These are phyloP conservation scores for Hydnomerulius pinastri DNA, from an alignment of 768 basidiomycete species.

Conservation along the genomic window DNA sequence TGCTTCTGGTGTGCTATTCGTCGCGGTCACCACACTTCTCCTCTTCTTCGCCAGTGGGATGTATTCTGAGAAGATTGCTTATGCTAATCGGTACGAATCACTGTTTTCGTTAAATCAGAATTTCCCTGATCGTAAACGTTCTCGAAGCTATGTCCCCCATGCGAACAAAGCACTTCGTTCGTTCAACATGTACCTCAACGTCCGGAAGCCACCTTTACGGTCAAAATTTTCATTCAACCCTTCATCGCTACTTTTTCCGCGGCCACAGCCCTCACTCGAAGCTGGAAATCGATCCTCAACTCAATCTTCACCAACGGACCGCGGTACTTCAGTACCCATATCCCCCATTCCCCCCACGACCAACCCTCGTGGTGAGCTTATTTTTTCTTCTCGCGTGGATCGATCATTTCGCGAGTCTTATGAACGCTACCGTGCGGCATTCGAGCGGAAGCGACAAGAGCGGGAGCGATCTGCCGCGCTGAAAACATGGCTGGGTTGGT, in stretches of 20 bases:
- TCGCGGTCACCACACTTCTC: conserved; percentile 85
- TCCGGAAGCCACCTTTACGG: conserved; percentile 74
- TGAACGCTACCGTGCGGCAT: conserved; percentile 86
- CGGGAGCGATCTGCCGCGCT: conserved; percentile 44
- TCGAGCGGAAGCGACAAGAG: conserved; percentile 78
- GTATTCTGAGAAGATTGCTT: conserved; percentile 94
- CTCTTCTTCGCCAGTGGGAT: conserved; percentile 97
- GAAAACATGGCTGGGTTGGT: conserved; percentile 33
- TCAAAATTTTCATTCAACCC: conserved; percentile 52
- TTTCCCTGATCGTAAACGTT: conserved; percentile 15
- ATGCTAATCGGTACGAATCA: conserved; percentile 84
- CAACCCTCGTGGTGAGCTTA: conserved; percentile 94
- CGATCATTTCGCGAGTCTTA: conserved; percentile 84
- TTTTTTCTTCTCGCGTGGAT: conserved; percentile 90
- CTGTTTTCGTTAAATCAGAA: conserved; percentile 10
- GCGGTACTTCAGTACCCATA: conserved; percentile 47
- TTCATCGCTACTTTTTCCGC: conserved; percentile 40
- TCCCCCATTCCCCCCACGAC: conserved; percentile 81
- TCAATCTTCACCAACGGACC: conserved; percentile 37
- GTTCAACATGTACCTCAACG: conserved; percentile 97
- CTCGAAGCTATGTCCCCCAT: conserved; percentile 87
- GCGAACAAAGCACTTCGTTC: conserved; percentile 89
- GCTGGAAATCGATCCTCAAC: conserved; percentile 24
- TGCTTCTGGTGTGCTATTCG: conserved; percentile 77
- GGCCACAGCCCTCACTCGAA: conserved; percentile 25